Evolutionary conservation across 2,329 filamentous ascomycete species (phyloP).

Genomic region (Chrysoporthe austroafricana): DNA sequence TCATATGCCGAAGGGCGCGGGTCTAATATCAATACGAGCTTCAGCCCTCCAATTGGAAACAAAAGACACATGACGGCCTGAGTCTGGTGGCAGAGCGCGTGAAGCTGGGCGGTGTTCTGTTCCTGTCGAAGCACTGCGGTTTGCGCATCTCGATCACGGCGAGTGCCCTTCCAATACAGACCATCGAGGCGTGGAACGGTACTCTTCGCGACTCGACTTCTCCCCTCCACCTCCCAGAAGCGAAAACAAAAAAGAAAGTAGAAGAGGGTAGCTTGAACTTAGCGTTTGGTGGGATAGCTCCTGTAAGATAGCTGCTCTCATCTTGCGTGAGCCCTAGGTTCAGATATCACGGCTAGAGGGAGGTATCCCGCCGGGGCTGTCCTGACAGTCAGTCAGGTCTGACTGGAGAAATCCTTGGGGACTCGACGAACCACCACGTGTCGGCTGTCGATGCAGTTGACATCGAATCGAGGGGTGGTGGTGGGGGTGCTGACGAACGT

Average conservation of each 20-base stretch:
- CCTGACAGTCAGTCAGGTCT: neutral
- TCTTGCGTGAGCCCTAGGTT: neutral
- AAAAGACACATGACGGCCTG: neutral
- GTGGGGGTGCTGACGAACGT: neutral
- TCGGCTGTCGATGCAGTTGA: neutral
- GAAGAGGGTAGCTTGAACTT: neutral
- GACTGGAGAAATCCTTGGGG: neutral
- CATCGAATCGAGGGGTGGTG: constrained; percentile 1
- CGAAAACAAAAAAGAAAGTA: neutral
- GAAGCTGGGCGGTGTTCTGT: neutral
- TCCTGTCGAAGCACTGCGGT: neutral
- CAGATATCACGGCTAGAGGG: neutral
- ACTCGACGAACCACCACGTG: neutral
- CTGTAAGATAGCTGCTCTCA: neutral
- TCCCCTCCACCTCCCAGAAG: neutral
- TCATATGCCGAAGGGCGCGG: neutral
- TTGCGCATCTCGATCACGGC: neutral
- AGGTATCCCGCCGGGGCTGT: neutral
- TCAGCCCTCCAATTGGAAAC: too few species aligned
- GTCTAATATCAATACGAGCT: neutral
- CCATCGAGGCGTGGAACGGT: neutral
- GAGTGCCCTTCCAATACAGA: neutral
- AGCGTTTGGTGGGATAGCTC: neutral
- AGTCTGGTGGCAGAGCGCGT: neutral
- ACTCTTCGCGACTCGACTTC: neutral